A percentile compares a stretch with the other conserved stretches of the same genome.
These are phyloP conservation scores for Raddia guianensis DNA, from an alignment of 176 grass and related monocot genomes.

Conservation along the genomic window DNA sequence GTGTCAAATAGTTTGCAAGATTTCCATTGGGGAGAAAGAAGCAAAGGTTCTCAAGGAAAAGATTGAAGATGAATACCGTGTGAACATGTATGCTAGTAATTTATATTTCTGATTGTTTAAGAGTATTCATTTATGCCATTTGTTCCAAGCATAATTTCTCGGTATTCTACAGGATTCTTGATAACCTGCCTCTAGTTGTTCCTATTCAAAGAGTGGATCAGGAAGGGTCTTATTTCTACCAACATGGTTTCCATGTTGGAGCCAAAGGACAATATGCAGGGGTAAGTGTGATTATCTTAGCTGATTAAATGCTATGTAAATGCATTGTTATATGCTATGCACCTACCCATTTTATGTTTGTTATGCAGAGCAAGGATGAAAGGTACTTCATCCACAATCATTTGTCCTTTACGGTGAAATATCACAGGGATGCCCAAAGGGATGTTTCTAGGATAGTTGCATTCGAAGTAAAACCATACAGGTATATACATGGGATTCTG, in stretches of 20 bases:
- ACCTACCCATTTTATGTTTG: conserved; percentile 12
- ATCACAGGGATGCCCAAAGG: conserved; percentile 76
- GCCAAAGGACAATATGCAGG: conserved; percentile 83
- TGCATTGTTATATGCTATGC: conserved; percentile 8
- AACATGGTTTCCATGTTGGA: conserved; percentile 85
- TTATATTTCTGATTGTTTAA: conserved; percentile 1
- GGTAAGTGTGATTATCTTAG: conserved; percentile 49
- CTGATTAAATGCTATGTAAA: conserved; percentile 23
- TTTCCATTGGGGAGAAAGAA: conserved; percentile 65
- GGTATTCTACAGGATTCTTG: conserved; percentile 72
- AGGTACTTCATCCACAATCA: conserved; percentile 91
- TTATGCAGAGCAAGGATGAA: conserved; percentile 78
- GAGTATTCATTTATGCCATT: neutral
- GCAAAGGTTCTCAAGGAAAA: conserved; percentile 84
- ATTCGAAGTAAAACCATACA: conserved; percentile 85
- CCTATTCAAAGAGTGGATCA: conserved; percentile 82
- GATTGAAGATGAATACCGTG: conserved; percentile 87
- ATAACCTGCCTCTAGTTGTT: conserved; percentile 85
- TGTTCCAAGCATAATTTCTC: conserved; percentile 27
- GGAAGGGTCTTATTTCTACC: conserved; percentile 72
- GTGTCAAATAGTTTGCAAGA: conserved; percentile 86
- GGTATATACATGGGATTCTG: conserved; percentile 41
- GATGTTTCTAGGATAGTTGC: conserved; percentile 81
- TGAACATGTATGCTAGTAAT: conserved; percentile 68
- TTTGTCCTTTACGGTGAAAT: conserved; percentile 81